Evolutionary conservation across 116 monocot genomes (phyloP).

Genomic region (Papilionanthe hybrid): DNA sequence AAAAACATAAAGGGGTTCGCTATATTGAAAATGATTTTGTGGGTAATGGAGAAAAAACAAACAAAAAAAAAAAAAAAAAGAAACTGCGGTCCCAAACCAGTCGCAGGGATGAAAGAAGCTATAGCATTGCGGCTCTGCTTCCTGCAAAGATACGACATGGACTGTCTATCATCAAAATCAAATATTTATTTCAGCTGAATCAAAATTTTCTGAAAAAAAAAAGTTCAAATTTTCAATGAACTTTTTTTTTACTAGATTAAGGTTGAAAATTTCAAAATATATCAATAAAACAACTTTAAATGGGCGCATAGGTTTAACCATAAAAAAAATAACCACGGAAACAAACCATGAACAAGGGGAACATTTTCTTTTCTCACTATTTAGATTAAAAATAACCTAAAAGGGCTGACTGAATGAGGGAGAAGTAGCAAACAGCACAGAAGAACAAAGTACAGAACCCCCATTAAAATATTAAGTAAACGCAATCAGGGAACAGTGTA

Average conservation of each 20-base stretch:
- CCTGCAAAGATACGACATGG: not conserved
- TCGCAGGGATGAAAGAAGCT: not conserved
- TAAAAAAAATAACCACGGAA: not conserved
- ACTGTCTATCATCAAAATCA: not conserved
- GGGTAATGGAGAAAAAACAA: no score
- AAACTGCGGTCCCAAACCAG: not conserved
- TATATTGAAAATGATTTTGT: no score
- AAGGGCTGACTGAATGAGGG: not conserved
- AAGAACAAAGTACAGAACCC: not conserved
- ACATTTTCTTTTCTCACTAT: not conserved
- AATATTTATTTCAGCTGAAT: not conserved
- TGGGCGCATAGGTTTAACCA: not conserved
- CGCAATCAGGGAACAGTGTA: constrained; percentile 7
- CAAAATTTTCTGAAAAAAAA: not conserved
- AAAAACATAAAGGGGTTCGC: not conserved
- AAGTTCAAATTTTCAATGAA: not conserved
- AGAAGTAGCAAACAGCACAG: not conserved
- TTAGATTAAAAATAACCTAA: not conserved
- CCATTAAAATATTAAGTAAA: constrained; percentile 3
- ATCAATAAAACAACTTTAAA: not conserved
- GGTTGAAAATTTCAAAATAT: not conserved
- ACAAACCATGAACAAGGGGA: not conserved
- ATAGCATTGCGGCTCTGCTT: not conserved
- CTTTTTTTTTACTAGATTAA: not conserved
- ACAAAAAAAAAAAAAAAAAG: no score